Evolutionary conservation across 2,329 filamentous ascomycete genomes (phyloP), one percentile per base, ranked within the genome.

Genomic region (Lachnellula occidentalis): DNA sequence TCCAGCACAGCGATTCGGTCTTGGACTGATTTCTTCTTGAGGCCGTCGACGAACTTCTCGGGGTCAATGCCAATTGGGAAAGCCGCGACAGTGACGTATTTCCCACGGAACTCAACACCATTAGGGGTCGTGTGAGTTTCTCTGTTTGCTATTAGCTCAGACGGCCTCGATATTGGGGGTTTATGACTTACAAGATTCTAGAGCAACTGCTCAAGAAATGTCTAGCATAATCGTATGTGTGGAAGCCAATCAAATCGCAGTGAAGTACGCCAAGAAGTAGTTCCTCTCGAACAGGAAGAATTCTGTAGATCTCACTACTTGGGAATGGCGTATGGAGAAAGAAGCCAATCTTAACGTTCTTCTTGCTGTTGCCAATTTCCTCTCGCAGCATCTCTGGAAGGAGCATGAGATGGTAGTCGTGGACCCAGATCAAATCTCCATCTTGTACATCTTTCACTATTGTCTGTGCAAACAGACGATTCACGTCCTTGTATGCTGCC

Each of bases 51-150:
- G 69, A 97, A 97, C 71, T 96, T 97, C 52, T 96, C 92, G 0
- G 94, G 92, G 61, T 97, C 92, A 68, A 99, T 99, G 55, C 94
- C 94, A 58, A 99, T 99, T 1, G 94, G 94, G 72, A 96, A 99
- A 2, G 94, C 92, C 56, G 92, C 92, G 39, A 97, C 90, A 0
- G 90, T 90, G 56, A 97, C 86, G 55, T 92, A 87, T 68, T 88
- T 91, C 61, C 88, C 88, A 60, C 92, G 83, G 74, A 90, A 96
- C 56, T 95, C 90, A 60, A 97, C 90, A 12, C 92, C 91, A 66
- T 95, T 96, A 0, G 92, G 92, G 1, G 91, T 95, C 1, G 92
- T 96, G 1, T 83, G 76, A 1, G 87, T 83, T 60, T 81, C 82
- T 45, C 78, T 80, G 50, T 8, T 21, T 15, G 14, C 36, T 39